Evolutionary conservation across 2,329 filamentous ascomycete genomes (phyloP), one percentile per base, ranked within the genome.

Genomic region (Xylariomycetidae sp.): DNA sequence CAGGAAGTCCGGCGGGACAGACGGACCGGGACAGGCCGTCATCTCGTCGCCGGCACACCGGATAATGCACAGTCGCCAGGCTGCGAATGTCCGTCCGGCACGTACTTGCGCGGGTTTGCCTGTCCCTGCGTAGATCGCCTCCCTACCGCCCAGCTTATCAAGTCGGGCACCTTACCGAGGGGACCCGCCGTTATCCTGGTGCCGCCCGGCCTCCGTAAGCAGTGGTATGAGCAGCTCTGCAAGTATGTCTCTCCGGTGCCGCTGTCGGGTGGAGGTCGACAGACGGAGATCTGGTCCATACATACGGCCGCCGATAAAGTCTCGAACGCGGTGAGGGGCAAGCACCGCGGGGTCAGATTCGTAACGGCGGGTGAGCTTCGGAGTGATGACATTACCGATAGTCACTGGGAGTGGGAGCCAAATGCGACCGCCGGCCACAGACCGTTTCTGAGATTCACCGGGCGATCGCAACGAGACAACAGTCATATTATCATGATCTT

Each of bases 401-500:
- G 25, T 15, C 12, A 27, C 10, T 27, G 25, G 25, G 25, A 9
- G 13, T 27, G 25, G 25, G 13, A 14, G 15, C 25, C 12, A 8
- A 14, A 13, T 6, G 7, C 25, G 12, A 14, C 12, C 15, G 6
- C 13, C 15, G 7, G 10, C 25, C 13, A 27, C 7, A 8, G 15
- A 14, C 7, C 25, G 6, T n/a, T 14, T 6, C 25, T 27, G 7
- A 27, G 15, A 13, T 13, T 27, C 12, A 14, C 10, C 25, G 13
- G 25, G 6, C 12, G 15, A 14, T 6, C 7, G 15, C 12, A 13
- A 6, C 8, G 15, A 8, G 30, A 32, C 30, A 32, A 32, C 14
- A 32, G 16, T 10, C 30, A 32, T 25, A 25, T 32, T 10, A 32
- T 32, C 20, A 32, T 32, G 20, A 32, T 32, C n/a, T 15, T 32